phyloP scores from a whole-genome alignment of 1,284 basidiomycete species.

The Quambalaria eucalypti region DNA sequence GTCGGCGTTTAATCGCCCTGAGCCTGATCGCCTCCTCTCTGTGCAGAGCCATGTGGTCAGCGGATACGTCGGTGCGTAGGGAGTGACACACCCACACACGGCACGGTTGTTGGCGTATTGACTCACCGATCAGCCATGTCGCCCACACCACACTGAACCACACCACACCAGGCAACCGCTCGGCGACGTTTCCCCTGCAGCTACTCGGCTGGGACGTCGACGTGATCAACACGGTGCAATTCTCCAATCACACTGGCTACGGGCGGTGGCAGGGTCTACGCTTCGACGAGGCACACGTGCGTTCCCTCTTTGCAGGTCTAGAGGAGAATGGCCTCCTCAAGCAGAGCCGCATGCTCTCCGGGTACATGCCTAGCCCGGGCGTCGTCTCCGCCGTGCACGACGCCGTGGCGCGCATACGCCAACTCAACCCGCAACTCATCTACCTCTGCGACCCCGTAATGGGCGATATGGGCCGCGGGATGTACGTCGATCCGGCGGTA shows the following conservation, averaged over 20 bases:
- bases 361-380: constrained; percentile 80
- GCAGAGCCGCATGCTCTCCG: constrained; percentile 49
- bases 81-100: not conserved
- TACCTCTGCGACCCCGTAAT: constrained; percentile 70
- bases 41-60: constrained; percentile 89
- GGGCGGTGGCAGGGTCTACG: constrained; percentile 48
- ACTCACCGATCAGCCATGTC: not conserved
- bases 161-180: constrained; percentile 57
- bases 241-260: constrained; percentile 81
- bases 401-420: constrained; percentile 58
- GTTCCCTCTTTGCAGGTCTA: constrained; percentile 44
- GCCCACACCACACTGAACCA: too few relatives aligned
- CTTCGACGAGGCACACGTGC: constrained; percentile 47
- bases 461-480: constrained; percentile 52
- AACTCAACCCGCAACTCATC: constrained; percentile 56
- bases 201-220: constrained; percentile 93
- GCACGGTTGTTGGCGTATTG: not conserved
- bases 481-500: constrained; percentile 82
- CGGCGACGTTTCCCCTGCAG: constrained; percentile 89
- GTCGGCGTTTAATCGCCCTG: too few relatives aligned
- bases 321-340: constrained; percentile 31
- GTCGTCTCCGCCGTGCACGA: constrained; percentile 62
- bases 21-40: constrained; percentile 46
- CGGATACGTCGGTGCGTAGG: constrained; percentile 76
- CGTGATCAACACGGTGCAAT: constrained; percentile 82